phyloP scores from a whole-genome alignment of 257 asterid species.

The Ilex aquifolium region DNA sequence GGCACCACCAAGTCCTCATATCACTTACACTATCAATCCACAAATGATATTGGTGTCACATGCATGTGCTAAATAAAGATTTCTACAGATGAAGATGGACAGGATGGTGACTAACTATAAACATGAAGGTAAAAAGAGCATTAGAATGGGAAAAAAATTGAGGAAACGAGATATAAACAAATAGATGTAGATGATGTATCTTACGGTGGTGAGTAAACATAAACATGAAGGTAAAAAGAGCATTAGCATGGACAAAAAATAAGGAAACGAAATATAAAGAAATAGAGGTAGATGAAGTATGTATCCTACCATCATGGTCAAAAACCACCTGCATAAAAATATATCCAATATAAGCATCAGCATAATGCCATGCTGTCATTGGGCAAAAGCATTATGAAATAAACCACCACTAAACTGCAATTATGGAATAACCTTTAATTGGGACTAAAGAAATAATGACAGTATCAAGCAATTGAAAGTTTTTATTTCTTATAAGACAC shows the following conservation, averaged over 20 bases:
- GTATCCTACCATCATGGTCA: conserved; percentile 85
- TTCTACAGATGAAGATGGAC: not conserved
- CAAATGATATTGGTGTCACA: not conserved
- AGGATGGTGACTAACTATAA: not conserved
- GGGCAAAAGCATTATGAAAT: conserved; percentile 18
- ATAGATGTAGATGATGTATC: too few species aligned
- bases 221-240: conserved; percentile 2
- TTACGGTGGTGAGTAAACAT: too few species aligned
- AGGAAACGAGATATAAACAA: too few species aligned
- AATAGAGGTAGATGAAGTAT: conserved; percentile 11
- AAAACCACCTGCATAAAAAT: conserved; percentile 69
- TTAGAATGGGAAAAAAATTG: too few species aligned
- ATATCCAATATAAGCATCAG: conserved; percentile 12
- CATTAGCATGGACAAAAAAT: conserved; percentile 11
- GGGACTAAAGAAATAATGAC: too few species aligned
- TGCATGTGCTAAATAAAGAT: not conserved
- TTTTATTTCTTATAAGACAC: too few species aligned
- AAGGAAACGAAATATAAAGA: conserved; percentile 6
- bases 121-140: too few species aligned
- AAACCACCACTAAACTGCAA: too few species aligned
- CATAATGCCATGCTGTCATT: not conserved
- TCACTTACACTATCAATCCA: too few species aligned
- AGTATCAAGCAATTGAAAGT: too few species aligned
- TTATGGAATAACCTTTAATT: too few species aligned
- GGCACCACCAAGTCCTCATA: too few species aligned